Evolutionary conservation across 257 asterid genomes (phyloP).

Genomic region (Lycium barbarum): DNA sequence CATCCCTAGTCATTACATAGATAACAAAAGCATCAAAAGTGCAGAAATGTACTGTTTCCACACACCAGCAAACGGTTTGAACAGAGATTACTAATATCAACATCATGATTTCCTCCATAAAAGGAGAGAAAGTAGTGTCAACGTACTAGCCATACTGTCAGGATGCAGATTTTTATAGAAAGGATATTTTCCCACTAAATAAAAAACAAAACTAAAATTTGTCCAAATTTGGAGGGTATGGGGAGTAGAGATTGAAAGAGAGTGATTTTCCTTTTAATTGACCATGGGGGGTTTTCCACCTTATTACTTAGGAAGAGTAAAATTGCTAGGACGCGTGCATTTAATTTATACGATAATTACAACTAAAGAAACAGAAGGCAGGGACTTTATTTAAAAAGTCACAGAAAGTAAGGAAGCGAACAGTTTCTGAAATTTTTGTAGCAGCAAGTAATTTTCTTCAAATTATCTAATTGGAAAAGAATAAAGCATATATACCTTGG

Average conservation of each 20-base stretch:
- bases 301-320: too few relatives aligned
- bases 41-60: too few relatives aligned
- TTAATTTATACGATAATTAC: not conserved
- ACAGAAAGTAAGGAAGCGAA: not conserved
- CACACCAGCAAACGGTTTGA: not conserved
- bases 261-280: too few relatives aligned
- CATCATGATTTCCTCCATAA: not conserved
- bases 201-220: not conserved
- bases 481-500: conserved; percentile 33
- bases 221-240: not conserved
- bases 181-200: not conserved
- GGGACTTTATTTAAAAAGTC: not conserved
- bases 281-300: too few relatives aligned
- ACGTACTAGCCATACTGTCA: not conserved
- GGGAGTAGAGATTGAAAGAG: not conserved
- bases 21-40: too few relatives aligned
- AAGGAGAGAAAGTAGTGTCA: not conserved
- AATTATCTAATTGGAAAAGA: not conserved
- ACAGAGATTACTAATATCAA: not conserved
- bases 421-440: too few relatives aligned
- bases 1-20: too few relatives aligned
- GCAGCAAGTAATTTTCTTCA: not conserved
- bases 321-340: too few relatives aligned
- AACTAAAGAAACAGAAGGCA: not conserved
- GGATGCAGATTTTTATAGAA: not conserved